Evolutionary conservation across 257 asterid genomes (phyloP).

Genomic region (Haberlea rhodopensis): DNA sequence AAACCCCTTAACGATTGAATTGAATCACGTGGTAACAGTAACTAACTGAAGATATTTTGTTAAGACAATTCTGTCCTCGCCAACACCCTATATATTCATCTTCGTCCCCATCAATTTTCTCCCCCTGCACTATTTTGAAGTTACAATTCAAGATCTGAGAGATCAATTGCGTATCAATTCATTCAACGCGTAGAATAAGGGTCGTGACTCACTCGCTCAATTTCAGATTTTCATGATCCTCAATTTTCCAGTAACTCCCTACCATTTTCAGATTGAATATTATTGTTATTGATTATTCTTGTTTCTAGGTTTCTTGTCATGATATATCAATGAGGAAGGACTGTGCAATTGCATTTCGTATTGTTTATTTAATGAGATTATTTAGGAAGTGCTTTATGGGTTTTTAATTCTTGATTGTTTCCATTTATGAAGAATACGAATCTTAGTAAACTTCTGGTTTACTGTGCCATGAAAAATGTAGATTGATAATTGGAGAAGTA

Average conservation of each 20-base stretch:
- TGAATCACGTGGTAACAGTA: too few species aligned
- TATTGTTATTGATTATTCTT: not conserved
- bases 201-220: not conserved
- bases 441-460: not conserved
- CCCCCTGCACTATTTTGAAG: not conserved
- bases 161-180: not conserved
- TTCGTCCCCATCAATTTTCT: not conserved
- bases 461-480: not conserved
- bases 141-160: not conserved
- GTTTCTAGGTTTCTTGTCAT: constrained; percentile 14
- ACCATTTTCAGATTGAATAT: not conserved
- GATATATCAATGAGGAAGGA: constrained; percentile 15
- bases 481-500: constrained; percentile 6
- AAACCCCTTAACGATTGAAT: too few species aligned
- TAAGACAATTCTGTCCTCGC: not conserved
- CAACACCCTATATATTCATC: not conserved
- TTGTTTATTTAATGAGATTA: constrained; percentile 15
- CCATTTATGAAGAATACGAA: constrained; percentile 18
- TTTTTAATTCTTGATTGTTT: constrained; percentile 7
- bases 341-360: constrained; percentile 20
- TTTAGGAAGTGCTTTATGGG: not conserved
- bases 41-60: too few species aligned
- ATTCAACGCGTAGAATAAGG: not conserved
- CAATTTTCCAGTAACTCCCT: not conserved
- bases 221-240: not conserved